phyloP scores from a whole-genome alignment of 805 yeast species.

The Ogataea philodendri region DNA sequence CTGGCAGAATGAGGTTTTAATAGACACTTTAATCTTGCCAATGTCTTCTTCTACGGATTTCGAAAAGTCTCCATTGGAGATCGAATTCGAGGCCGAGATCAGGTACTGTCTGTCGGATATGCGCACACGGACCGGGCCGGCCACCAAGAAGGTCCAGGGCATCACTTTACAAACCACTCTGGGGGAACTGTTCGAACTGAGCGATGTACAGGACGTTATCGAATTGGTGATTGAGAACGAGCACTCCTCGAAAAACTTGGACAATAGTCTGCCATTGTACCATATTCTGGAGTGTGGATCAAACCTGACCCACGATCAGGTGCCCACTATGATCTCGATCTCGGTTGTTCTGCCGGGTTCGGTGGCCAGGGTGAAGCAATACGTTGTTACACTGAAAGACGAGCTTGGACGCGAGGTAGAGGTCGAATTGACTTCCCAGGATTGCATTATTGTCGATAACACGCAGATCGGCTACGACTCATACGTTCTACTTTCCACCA shows the following conservation, averaged over 20 bases:
- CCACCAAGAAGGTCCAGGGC: conserved; percentile 5
- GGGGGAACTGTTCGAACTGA: conserved; percentile 13
- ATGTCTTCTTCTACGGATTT: conserved; percentile 7
- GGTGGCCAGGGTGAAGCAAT: conserved; percentile 19
- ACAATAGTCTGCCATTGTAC: conserved; percentile 17
- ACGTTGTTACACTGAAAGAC: conserved; percentile 26
- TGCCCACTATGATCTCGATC: conserved; percentile 22
- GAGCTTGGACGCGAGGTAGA: conserved; percentile 13
- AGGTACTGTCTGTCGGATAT: conserved; percentile 7
- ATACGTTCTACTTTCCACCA: conserved; percentile 38
- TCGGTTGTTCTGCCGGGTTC: conserved; percentile 9
- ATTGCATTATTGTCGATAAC: conserved; percentile 40
- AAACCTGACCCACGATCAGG: conserved; percentile 15
- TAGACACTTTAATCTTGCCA: background rate
- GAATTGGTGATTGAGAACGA: conserved; percentile 21
- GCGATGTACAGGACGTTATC: conserved; percentile 8
- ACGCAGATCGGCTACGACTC: conserved; percentile 33
- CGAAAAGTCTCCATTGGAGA: conserved; percentile 14
- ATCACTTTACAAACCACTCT: conserved; percentile 22
- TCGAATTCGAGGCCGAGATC: conserved; percentile 20
- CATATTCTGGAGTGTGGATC: conserved; percentile 20
- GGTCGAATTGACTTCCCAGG: conserved; percentile 37
- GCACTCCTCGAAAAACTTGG: conserved; percentile 15
- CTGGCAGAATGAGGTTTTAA: conserved; percentile 5
- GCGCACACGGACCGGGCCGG: conserved; percentile 1